Evolutionary conservation across 306 rosid genomes (phyloP).

Genomic region (Mimosa bimucronata): DNA sequence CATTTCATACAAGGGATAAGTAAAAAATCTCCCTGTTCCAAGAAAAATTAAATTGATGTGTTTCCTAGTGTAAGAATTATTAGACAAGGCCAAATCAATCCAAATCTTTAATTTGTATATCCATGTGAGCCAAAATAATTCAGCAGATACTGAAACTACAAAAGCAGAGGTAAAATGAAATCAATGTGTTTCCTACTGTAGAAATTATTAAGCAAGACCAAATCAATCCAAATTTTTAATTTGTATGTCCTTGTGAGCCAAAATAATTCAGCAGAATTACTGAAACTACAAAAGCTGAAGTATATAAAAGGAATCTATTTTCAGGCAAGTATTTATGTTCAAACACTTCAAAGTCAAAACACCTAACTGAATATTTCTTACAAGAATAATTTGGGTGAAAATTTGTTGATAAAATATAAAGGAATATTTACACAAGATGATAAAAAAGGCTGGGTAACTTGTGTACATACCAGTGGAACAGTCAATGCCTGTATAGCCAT

Average conservation of each 20-base stretch:
- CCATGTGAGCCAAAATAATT: background rate
- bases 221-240: background rate
- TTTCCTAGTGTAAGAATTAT: constrained; percentile 8
- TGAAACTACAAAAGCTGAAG: constrained; percentile 26
- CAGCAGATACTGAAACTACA: constrained; percentile 24
- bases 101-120: background rate
- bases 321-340: background rate
- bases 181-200: constrained; percentile 4
- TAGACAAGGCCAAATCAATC: constrained; percentile 6
- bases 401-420: background rate
- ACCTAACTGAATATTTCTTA: constrained; percentile 5
- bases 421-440: background rate
- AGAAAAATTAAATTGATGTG: background rate
- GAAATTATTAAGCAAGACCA: constrained; percentile 18
- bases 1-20: constrained; percentile 33
- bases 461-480: constrained; percentile 80
- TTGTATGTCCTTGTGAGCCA: background rate
- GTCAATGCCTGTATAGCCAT: constrained; percentile 87
- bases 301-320: background rate
- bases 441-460: background rate
- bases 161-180: constrained; percentile 17
- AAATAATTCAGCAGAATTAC: constrained; percentile 1
- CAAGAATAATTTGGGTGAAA: constrained; percentile 19
- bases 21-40: constrained; percentile 27
- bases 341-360: background rate